Percentiles rank a stretch among this genome's conserved stretches.
These are phyloP conservation scores for Apiotrichum akiyoshidainum DNA, from an alignment of 1,284 basidiomycete species.

Conservation along the genomic window DNA sequence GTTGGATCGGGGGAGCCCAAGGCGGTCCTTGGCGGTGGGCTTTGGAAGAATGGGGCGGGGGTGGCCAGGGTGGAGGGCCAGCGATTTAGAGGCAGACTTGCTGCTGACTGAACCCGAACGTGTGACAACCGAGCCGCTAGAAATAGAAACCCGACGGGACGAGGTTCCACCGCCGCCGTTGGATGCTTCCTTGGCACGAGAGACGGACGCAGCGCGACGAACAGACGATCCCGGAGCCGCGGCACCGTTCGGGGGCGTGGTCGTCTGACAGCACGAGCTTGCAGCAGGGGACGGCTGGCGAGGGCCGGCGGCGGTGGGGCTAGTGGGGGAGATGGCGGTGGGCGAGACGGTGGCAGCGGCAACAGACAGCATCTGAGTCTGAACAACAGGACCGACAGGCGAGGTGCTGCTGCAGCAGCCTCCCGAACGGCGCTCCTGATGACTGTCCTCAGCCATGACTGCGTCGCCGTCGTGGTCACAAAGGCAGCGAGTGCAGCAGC, in stretches of 20 bases:
- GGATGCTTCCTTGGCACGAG: conserved; percentile 20
- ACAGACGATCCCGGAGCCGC: background rate
- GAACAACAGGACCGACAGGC: conserved; percentile 4
- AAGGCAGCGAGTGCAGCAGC: conserved; percentile 47
- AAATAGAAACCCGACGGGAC: conserved; percentile 30
- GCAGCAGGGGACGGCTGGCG: conserved; percentile 6
- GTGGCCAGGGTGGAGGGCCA: conserved; percentile 32
- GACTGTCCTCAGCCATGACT: conserved; percentile 14
- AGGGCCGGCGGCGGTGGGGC: conserved; percentile 4
- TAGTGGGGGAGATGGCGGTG: conserved; percentile 4
- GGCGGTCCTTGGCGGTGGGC: conserved; percentile 10
- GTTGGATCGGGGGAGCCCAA: conserved; percentile 10
- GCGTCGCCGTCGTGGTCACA: conserved; percentile 42
- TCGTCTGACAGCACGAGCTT: background rate
- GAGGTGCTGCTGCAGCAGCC: conserved; percentile 11
- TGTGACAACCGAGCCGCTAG: conserved; percentile 6
- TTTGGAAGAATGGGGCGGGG: conserved; percentile 38
- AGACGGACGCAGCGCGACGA: conserved; percentile 19
- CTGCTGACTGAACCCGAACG: conserved; percentile 17
- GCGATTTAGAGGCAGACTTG: conserved; percentile 34
- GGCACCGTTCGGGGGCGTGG: conserved; percentile 13
- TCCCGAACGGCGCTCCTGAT: background rate
- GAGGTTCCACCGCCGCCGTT: conserved; percentile 7
- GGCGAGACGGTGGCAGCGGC: background rate
- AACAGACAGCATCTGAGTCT: background rate